Evolutionary conservation across 2,329 filamentous ascomycete genomes (phyloP).

Genomic region (Trichoderma semiorbis): DNA sequence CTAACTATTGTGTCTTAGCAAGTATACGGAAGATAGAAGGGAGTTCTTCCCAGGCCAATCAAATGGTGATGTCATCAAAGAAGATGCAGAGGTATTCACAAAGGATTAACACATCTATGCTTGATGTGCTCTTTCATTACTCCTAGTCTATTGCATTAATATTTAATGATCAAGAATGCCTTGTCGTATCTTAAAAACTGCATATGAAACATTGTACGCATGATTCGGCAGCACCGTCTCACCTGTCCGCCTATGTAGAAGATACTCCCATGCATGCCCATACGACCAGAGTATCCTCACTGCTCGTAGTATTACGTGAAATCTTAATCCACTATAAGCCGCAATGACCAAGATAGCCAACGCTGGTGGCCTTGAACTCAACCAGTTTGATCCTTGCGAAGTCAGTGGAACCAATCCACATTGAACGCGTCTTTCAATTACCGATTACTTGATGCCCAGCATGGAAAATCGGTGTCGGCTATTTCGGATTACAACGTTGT

Average conservation of each 20-base stretch:
- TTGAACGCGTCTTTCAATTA: background rate
- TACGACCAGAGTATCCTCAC: background rate
- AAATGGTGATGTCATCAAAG: constrained; percentile 3
- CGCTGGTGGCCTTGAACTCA: background rate
- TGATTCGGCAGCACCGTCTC: background rate
- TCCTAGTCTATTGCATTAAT: background rate
- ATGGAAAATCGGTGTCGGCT: background rate
- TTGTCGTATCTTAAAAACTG: background rate
- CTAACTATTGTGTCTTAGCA: background rate
- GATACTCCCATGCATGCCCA: background rate
- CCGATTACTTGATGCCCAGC: background rate
- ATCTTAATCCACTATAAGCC: background rate
- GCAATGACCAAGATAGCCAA: background rate
- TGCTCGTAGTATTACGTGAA: background rate
- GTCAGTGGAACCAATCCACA: background rate
- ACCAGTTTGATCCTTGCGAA: background rate
- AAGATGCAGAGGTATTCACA: constrained; percentile 10
- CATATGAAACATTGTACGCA: background rate
- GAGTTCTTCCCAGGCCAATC: background rate
- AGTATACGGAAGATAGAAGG: constrained; percentile 6
- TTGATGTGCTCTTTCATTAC: background rate
- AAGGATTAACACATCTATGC: background rate
- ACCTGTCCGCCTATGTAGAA: background rate
- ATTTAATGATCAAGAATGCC: background rate
- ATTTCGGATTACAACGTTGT: background rate